phyloP scores from a whole-genome alignment of 2,329 filamentous ascomycete species.

The Aspergillus latus region DNA sequence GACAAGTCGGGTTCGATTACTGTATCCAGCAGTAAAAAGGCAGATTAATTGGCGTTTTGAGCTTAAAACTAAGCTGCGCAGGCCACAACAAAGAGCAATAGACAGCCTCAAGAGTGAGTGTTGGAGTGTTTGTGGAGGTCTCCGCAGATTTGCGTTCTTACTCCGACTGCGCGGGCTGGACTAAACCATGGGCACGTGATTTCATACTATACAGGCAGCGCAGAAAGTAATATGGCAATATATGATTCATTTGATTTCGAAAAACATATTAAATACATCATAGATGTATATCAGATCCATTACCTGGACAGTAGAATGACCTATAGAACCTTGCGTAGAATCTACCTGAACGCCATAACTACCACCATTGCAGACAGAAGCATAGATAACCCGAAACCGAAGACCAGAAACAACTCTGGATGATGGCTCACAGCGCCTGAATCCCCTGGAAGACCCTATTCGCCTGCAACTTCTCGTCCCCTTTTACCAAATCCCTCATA shows the following conservation, averaged over 20 bases:
- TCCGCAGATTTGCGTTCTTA: conserved; percentile 5
- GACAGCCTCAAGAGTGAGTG: background rate
- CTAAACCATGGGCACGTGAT: conserved; percentile 8
- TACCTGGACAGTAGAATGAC: background rate
- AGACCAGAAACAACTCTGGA: background rate
- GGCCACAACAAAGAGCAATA: background rate
- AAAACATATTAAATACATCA: background rate
- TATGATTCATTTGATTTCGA: background rate
- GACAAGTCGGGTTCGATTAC: background rate
- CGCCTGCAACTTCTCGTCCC: conserved; percentile 63
- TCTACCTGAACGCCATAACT: background rate
- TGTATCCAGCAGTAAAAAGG: background rate
- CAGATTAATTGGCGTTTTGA: background rate
- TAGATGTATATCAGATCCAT: background rate
- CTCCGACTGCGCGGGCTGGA: conserved; percentile 2
- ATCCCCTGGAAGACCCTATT: conserved; percentile 56
- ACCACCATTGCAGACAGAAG: background rate
- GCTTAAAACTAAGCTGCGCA: background rate
- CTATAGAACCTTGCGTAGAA: background rate
- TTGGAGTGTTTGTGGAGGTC: background rate
- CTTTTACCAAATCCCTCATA: conserved; percentile 76
- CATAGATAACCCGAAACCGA: background rate
- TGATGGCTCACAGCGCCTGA: conserved; percentile 42
- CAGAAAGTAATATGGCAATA: background rate
- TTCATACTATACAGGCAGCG: conserved; percentile 1